Evolutionary conservation across 768 basidiomycete genomes (phyloP).

Genomic region (Podaxis carcinomalis): DNA sequence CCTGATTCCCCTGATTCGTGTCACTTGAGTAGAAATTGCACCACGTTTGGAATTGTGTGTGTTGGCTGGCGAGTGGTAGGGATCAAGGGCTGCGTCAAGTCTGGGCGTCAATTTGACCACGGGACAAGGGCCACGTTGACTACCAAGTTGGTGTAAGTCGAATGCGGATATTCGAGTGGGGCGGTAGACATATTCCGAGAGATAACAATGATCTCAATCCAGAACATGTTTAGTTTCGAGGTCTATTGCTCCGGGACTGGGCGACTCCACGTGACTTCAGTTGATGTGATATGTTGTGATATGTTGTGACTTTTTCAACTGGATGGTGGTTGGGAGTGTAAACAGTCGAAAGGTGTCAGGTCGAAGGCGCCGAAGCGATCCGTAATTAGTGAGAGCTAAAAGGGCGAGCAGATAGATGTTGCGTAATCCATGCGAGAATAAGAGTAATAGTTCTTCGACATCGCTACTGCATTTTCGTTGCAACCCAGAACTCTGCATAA

Average conservation of each 20-base stretch:
- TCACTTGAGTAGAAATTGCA: background rate
- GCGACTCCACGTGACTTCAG: background rate
- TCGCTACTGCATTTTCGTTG: conserved; percentile 28
- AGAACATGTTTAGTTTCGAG: background rate
- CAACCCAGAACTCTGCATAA: conserved; percentile 65
- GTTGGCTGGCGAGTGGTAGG: background rate
- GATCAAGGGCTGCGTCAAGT: background rate
- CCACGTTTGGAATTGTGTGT: background rate
- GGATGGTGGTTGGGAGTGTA: background rate
- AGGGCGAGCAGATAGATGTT: background rate
- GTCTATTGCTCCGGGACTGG: background rate
- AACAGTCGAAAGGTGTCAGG: background rate
- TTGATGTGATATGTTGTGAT: background rate
- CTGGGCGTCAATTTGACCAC: background rate
- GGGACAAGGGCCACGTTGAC: background rate
- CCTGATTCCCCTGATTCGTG: background rate
- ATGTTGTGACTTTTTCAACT: background rate
- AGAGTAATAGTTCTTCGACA: background rate
- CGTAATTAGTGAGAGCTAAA: background rate
- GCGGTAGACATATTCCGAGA: background rate
- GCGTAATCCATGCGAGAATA: background rate
- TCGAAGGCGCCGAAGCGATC: background rate
- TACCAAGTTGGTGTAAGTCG: background rate
- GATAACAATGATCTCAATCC: background rate
- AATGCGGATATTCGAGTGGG: background rate